These are phyloP conservation scores for Coemansia sp. DNA, from an alignment of 192 early-diverging fungal species.

Conservation along the genomic window DNA sequence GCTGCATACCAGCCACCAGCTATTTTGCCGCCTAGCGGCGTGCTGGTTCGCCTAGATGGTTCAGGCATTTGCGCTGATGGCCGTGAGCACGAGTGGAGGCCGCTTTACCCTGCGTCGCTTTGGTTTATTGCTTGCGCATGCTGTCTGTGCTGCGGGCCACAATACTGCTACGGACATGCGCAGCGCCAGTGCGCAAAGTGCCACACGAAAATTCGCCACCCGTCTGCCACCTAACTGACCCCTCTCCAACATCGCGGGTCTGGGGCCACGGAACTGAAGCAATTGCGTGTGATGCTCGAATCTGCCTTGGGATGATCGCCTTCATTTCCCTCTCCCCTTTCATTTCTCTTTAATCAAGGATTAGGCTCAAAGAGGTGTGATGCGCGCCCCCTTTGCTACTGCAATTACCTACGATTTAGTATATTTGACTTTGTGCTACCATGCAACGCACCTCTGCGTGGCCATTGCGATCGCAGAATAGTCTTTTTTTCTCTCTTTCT, in stretches of 20 bases:
- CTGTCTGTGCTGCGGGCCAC: conserved; percentile 24
- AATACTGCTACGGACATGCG: conserved; percentile 26
- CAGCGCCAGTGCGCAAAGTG: conserved; percentile 26
- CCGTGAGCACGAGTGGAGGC: conserved; percentile 16
- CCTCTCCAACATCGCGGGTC: not conserved
- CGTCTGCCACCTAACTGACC: not conserved
- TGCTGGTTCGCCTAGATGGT: conserved; percentile 37
- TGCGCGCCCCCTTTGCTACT: too few species aligned
- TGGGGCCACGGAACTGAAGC: not conserved
- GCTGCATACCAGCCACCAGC: conserved; percentile 5
- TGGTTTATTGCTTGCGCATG: conserved; percentile 18
- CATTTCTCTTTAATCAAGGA: too few species aligned
- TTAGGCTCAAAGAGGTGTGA: too few species aligned
- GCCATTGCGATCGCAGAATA: too few species aligned
- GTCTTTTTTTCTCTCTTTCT: not conserved
- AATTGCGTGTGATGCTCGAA: too few species aligned
- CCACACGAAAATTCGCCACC: conserved; percentile 16
- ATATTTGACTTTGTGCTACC: too few species aligned
- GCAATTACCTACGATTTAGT: too few species aligned
- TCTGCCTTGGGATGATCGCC: too few species aligned
- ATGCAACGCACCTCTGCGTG: too few species aligned
- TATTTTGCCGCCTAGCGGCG: not conserved
- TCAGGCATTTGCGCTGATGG: conserved; percentile 27
- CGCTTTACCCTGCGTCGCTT: conserved; percentile 10
- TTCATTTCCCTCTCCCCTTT: too few species aligned